Evolutionary conservation across 805 yeast species (phyloP), one percentile per base, ranked within the genome.

Genomic region (Myxozyma kluyveri): DNA sequence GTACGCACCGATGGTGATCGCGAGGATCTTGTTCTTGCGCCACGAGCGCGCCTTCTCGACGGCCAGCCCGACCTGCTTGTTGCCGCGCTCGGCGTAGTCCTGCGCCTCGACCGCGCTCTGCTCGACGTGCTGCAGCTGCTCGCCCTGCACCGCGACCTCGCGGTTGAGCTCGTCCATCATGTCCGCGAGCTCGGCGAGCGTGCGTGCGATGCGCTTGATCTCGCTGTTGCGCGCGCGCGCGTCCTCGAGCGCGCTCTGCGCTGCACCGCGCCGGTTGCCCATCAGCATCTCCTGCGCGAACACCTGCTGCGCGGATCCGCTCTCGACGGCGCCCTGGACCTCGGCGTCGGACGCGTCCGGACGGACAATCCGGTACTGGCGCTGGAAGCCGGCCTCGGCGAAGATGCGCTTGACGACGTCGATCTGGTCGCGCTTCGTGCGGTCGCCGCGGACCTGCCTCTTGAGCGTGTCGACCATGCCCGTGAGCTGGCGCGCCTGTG

Each of bases 221-320:
- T 93, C 98, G 67, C 86, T 83, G 73, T 93, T 97, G 74, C 98
- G 85, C 41, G 85, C 82, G 72, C 90, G 96, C 47, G 91, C 98
- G 73, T 93, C 98, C 65, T 88, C 86, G 63, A 93, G 78, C 1
- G 93, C 98, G 31, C 96, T 81, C 69, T 91, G 81, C 41, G 98
- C 97, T 73, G 91, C 96, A 63, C 95, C 95, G 66, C 88, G 73
- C 83, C 75, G 32, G 32, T 24, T 27, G 21, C 26, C 42, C 3
- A 47, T n/a, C 51, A 35, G 41, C 12, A 87, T 73, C 89, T 98
- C 55, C 17, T 46, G 45, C 1, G 50, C 35, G 40, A 51, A 51
- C 17, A 51, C 45, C 39, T 47, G 56, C 14, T 14, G 27, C n/a
- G 18, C 68, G 84, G 89, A 47, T 86, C 84, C 46, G 64, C 86